Conservation (phyloP, 306 rosid genomes). For the Quercus cerris region DNA sequence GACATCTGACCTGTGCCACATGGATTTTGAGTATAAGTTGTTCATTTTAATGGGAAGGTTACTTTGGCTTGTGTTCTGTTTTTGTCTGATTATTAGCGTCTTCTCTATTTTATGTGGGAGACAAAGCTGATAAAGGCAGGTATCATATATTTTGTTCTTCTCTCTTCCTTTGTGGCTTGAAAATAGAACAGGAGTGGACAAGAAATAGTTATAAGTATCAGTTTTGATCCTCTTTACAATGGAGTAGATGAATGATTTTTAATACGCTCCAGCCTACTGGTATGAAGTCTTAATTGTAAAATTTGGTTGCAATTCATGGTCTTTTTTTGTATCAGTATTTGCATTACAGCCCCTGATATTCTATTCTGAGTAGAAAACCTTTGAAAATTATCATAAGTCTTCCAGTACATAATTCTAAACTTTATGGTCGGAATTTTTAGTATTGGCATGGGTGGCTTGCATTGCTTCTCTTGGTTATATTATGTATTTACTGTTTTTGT, state of each 20-base stretch:
- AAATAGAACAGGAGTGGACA: neutral
- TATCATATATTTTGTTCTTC: neutral
- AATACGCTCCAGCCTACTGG: neutral
- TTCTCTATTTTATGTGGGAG: neutral
- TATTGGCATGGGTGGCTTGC: too few species aligned
- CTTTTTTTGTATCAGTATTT: neutral
- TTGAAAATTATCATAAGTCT: neutral
- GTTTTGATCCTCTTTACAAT: neutral
- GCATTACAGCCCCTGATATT: neutral
- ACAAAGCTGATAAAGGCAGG: neutral
- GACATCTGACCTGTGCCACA: neutral
- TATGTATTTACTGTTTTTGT: too few species aligned
- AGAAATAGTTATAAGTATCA: neutral
- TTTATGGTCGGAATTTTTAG: too few species aligned
- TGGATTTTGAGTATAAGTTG: neutral
- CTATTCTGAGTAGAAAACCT: neutral
- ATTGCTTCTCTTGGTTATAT: too few species aligned
- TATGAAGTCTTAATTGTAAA: neutral
- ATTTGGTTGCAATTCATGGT: neutral
- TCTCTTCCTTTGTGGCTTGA: neutral
- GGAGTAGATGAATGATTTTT: neutral
- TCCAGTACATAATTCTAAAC: neutral
- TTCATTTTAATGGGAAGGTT: too few species aligned
- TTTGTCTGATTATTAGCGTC: neutral
- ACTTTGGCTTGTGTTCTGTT: neutral